Evolutionary conservation across 2,329 filamentous ascomycete genomes (phyloP), one percentile per base, ranked within the genome.

Genomic region (Cladophialophora carrionii): DNA sequence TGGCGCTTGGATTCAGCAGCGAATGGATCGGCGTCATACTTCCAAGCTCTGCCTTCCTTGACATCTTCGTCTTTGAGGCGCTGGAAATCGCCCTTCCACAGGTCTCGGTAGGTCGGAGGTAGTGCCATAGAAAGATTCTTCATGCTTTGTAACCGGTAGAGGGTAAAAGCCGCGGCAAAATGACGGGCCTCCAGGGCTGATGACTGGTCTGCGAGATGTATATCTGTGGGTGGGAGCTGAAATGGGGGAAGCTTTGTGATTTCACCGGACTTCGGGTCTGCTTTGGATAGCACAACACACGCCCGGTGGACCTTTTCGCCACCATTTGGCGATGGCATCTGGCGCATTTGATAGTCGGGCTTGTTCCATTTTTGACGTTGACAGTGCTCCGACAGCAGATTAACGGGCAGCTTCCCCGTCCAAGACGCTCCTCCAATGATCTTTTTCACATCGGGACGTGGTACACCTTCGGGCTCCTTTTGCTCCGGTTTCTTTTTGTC

Each of bases 21-120:
- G 79, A 99, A 99, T 0, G 95, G 95, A 73, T 99, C 95, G 10
- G 92, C 92, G 72, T 96, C 93, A 76, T 98, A 99, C 85, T 96
- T 88, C 90, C 93, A 97, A 0, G 81, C 89, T 68, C 86, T 86
- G 6, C 85, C 92, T 49, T 91, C 88, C 73, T 88, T 90, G 56
- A 91, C 81, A 72, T 97, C 94, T 71, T 88, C 85, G 69, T 86
- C 87, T 78, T 97, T 98, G 68, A 98, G 80, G 3, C 87, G 85
- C 68, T 90, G 86, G 71, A 99, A 96, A 64, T 93, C 88, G 5
- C 86, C 86, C 75, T 96, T 96, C 95, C 95, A 99, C 49, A 97
- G 80, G 69, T 91, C 87, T 74, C 89, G 90, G 78, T 97, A 96
- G 65, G 90, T 90, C 0, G 95, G 95, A 26, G 95, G 95, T 70